A percentile compares a stretch with the other conserved stretches of the same genome.
Conservation (phyloP, 2,329 filamentous ascomycete species). For the Diaporthe citri region DNA sequence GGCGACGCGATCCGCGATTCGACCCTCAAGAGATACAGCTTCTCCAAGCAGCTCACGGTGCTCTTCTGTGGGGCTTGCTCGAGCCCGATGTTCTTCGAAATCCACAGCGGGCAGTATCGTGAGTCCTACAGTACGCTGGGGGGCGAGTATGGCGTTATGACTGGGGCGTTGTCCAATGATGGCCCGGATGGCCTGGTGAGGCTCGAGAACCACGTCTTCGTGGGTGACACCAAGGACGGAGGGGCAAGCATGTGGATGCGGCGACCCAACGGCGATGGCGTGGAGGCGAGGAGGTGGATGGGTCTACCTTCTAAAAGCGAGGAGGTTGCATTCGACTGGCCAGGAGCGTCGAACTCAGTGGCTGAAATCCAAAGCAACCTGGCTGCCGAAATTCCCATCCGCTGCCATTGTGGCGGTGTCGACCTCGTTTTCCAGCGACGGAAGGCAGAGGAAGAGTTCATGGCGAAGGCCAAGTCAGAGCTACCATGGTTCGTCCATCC, state of each 20-base stretch:
- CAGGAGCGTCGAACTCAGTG: slow-evolving; percentile 29
- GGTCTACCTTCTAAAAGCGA: slow-evolving; percentile 42
- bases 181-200: slow-evolving; percentile 48
- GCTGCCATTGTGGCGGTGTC: slow-evolving; percentile 62
- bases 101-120: slow-evolving; percentile 17
- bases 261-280: slow-evolving; percentile 49
- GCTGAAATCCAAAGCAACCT: slow-evolving; percentile 40
- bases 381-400: slow-evolving; percentile 50
- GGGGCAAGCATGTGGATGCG: slow-evolving; percentile 62
- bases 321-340: slow-evolving; percentile 49
- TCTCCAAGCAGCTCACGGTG: slow-evolving; percentile 49
- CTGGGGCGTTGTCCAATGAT: slow-evolving; percentile 53
- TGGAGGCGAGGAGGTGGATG: slow-evolving; percentile 46
- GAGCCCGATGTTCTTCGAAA: slow-evolving; percentile 57
- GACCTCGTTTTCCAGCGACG: slow-evolving; percentile 54
- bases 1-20: slow-evolving; percentile 47
- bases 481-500: slow-evolving; percentile 60
- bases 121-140: slow-evolving; percentile 36
- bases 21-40: slow-evolving; percentile 53
- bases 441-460: slow-evolving; percentile 47
- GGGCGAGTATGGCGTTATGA: slow-evolving; percentile 50
- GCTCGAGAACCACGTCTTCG: slow-evolving; percentile 56
- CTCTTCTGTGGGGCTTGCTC: slow-evolving; percentile 60
- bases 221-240: slow-evolving; percentile 65
- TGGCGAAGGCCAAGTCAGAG: slow-evolving; percentile 44